Conservation (phyloP, 2,329 filamentous ascomycete species). For the Tothia fuscella region DNA sequence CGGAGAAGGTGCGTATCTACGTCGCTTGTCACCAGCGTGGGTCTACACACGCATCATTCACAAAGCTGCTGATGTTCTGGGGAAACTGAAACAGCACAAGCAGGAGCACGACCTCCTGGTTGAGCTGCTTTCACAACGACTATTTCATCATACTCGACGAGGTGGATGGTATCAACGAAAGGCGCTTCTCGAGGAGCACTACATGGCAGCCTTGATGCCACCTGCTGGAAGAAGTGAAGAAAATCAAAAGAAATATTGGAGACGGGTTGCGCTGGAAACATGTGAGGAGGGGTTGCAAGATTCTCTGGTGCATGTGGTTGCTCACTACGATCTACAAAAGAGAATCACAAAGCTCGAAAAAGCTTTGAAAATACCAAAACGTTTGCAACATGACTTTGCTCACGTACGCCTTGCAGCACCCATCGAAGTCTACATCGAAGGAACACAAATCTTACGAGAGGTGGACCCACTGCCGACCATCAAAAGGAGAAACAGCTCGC, state of each 20-base stretch:
- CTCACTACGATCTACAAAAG: constrained; percentile 90
- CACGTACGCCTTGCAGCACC: constrained; percentile 71
- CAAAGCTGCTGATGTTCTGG: constrained; percentile 69
- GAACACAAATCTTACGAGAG: constrained; percentile 60
- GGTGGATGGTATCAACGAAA: constrained; percentile 95
- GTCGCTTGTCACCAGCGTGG: constrained; percentile 82
- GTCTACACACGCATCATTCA: constrained; percentile 89
- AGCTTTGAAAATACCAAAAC: constrained; percentile 66
- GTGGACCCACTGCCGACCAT: constrained; percentile 23
- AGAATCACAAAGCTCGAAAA: constrained; percentile 85
- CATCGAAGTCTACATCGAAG: constrained; percentile 61
- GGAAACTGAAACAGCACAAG: constrained; percentile 67
- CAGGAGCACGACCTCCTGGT: constrained; percentile 63
- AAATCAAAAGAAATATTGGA: constrained; percentile 72
- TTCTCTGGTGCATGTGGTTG: constrained; percentile 77
- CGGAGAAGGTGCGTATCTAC: constrained; percentile 78
- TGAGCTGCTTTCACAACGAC: constrained; percentile 64
- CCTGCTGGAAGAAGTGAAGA: constrained; percentile 38
- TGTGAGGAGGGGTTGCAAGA: constrained; percentile 84
- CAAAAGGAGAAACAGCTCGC: constrained; percentile 19
- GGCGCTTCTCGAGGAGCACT: constrained; percentile 87
- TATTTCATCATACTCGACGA: constrained; percentile 76
- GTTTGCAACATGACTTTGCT: constrained; percentile 84
- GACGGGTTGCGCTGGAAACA: constrained; percentile 59
- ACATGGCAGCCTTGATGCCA: constrained; percentile 58